Conservation (phyloP, 1,284 basidiomycete species). For the Malassezia nana region DNA sequence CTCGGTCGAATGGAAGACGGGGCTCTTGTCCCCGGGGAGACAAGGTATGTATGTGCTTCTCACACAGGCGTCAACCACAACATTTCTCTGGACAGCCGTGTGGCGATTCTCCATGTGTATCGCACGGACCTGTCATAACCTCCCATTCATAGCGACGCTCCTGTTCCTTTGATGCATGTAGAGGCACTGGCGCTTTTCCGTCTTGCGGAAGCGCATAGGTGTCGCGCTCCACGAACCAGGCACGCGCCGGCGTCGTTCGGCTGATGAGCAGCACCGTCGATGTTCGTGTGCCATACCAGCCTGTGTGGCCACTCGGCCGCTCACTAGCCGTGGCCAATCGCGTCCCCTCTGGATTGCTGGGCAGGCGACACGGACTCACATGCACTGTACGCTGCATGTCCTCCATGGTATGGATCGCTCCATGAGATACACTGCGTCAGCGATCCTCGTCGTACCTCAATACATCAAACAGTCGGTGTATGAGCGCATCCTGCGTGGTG, state of each 20-base stretch:
- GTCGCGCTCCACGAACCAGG: constrained; percentile 12
- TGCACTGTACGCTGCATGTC: constrained; percentile 9
- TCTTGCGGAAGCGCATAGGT: not conserved
- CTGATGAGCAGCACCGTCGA: constrained; percentile 11
- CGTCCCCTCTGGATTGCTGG: constrained; percentile 2
- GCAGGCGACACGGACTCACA: constrained; percentile 5
- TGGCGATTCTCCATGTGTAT: constrained; percentile 40
- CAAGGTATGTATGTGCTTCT: constrained; percentile 20
- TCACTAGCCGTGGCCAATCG: not conserved
- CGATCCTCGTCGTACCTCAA: not conserved
- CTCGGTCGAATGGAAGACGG: constrained; percentile 39
- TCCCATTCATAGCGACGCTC: constrained; percentile 15
- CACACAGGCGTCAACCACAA: constrained; percentile 46
- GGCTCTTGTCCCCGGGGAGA: constrained; percentile 34
- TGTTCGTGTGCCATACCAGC: constrained; percentile 18
- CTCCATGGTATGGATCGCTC: not conserved
- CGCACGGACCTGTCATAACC: not conserved
- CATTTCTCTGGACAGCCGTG: constrained; percentile 40
- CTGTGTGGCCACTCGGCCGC: not conserved
- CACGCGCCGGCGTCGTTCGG: constrained; percentile 3
- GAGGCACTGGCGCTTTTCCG: not conserved
- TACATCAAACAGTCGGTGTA: constrained; percentile 6
- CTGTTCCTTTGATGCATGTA: not conserved
- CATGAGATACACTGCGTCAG: not conserved
- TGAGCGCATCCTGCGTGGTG: not conserved